These are phyloP conservation scores for Penicillium bovifimosum DNA, from an alignment of 495 filamentous ascomycete species.

Conservation along the genomic window DNA sequence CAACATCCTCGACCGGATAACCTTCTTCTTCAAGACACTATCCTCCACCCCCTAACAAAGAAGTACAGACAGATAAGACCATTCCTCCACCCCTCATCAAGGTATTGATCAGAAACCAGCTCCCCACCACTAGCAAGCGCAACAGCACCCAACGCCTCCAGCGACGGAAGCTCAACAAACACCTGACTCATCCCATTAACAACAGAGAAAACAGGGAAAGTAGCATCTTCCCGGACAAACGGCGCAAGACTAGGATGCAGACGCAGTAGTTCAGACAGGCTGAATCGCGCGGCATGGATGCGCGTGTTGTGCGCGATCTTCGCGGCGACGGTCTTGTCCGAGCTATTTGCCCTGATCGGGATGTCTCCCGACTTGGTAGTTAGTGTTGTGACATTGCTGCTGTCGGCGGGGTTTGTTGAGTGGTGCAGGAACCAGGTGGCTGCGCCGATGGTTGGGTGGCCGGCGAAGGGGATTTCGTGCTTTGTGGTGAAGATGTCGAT, in stretches of 20 bases:
- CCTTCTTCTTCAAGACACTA: conserved; percentile 20
- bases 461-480: conserved; percentile 66
- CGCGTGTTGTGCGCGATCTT: conserved; percentile 62
- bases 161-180: conserved; percentile 48
- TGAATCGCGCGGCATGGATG: conserved; percentile 45
- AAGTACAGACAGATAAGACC: conserved; percentile 54
- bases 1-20: conserved; percentile 46
- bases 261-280: conserved; percentile 24
- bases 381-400: conserved; percentile 34
- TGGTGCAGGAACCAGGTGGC: conserved; percentile 47
- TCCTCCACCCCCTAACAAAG: conserved; percentile 44
- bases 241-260: conserved; percentile 28
- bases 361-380: conserved; percentile 61
- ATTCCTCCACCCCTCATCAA: conserved; percentile 57
- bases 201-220: conserved; percentile 30
- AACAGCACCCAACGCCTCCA: conserved; percentile 31
- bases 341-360: conserved; percentile 28
- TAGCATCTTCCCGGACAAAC: conserved; percentile 13
- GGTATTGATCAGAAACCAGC: conserved; percentile 14
- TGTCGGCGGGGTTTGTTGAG: conserved; percentile 28
- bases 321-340: conserved; percentile 37
- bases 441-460: conserved; percentile 72
- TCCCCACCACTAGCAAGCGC: conserved; percentile 23
- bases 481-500: conserved; percentile 69
- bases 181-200: conserved; percentile 64